Base-by-base conservation (phyloP, 2,329 filamentous ascomycete genomes). In the Colletotrichum cereale region DNA sequence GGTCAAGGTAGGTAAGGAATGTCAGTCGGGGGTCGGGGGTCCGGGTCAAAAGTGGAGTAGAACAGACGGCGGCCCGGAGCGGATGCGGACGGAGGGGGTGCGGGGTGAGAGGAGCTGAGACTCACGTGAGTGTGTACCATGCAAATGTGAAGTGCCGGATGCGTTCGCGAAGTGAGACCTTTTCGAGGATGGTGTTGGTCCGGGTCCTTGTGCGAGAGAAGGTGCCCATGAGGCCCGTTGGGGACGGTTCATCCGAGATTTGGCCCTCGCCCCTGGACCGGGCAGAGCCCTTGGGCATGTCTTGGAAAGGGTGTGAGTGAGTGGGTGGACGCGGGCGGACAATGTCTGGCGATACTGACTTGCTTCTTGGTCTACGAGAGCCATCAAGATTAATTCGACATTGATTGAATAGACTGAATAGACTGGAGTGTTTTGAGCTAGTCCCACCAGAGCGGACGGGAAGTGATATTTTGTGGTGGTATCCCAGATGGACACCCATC, bases 51-150 rank as follows among this genome's bases (percentile, higher is more conserved):
- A 44, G 68, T 10, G 16, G 56, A 3, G 14, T 24, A 47, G 10
- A 14, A 10, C 57, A 14, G n/a, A n/a, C 42, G 38, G 48, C 42
- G 47, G 48, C 10, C 29, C 65, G 65, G 44, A 26, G 24, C 44
- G 36, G 24, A n/a, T 10, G 18, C 42, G 58, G 44, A n/a, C 38
- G 34, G 26, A 14, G 26, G 7, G 29, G 66, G 67, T n/a, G n/a
- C n/a, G 47, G 7, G 12, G 8, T 8, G 31, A 8, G 18, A 26
- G 18, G 50, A 26, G 11, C 38, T 38, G 38, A 8, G 21, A 53
- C 68, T 55, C 24, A 71, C 68, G 74, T 77, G 31, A 85, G 81
- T 24, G 88, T 86, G 77, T 89, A 91, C 86, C 88, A 89, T 66
- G 84, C 85, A 86, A 85, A 85, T 4, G 84, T 85, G 74, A 85